Percentiles rank a stretch among this genome's conserved stretches.
phyloP scores from a whole-genome alignment of 2,329 filamentous ascomycete genomes.

The Didymellaceae sp. region DNA sequence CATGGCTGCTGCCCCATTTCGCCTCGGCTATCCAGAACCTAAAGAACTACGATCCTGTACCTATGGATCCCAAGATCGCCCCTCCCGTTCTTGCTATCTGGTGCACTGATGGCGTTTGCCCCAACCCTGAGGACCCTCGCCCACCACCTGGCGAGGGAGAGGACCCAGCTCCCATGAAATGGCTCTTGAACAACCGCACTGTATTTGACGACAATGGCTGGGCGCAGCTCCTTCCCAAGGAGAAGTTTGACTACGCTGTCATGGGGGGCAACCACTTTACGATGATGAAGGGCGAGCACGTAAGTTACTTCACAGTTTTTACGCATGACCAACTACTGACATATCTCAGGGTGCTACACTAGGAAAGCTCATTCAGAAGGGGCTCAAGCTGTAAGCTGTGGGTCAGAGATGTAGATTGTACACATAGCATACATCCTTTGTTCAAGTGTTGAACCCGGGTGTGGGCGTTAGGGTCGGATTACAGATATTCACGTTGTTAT shows the following conservation, averaged over 20 bases:
- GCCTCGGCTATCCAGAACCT: constrained; percentile 71
- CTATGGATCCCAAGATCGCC: constrained; percentile 64
- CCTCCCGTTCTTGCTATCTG: constrained; percentile 71
- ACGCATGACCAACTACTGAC: constrained; percentile 30
- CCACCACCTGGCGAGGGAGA: constrained; percentile 67
- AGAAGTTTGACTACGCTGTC: constrained; percentile 68
- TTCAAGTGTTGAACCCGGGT: constrained; percentile 45
- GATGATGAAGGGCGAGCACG: constrained; percentile 72
- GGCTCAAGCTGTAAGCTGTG: constrained; percentile 42
- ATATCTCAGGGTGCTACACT: constrained; percentile 45
- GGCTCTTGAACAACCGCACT: constrained; percentile 74
- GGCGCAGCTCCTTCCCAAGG: constrained; percentile 68
- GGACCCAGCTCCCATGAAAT: constrained; percentile 63
- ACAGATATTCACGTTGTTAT: constrained; percentile 14
- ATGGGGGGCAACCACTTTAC: constrained; percentile 78
- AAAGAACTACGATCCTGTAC: constrained; percentile 71
- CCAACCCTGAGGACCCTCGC: constrained; percentile 68
- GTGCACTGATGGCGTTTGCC: constrained; percentile 76
- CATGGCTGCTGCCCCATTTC: constrained; percentile 79
- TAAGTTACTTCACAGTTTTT: constrained; percentile 39
- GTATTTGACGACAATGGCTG: constrained; percentile 75
- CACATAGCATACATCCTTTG: constrained; percentile 38
- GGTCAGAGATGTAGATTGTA: constrained; percentile 23
- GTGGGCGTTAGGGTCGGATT: constrained; percentile 32
- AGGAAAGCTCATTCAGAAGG: constrained; percentile 54